These are phyloP conservation scores for Sonneratia caseolaris DNA, from an alignment of 345 rosid genomes.

Conservation along the genomic window DNA sequence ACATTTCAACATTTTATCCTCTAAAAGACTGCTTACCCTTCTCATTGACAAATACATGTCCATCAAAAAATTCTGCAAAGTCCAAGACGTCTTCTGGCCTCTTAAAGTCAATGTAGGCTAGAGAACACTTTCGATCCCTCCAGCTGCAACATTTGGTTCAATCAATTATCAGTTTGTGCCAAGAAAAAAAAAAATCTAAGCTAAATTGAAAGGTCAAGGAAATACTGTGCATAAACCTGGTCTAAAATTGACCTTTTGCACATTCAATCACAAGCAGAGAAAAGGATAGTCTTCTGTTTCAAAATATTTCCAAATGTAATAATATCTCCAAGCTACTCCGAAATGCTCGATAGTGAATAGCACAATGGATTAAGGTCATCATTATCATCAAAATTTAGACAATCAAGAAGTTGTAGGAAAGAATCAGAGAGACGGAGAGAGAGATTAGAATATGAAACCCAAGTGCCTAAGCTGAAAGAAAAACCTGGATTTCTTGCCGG, in stretches of 20 bases:
- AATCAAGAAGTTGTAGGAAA: neutral
- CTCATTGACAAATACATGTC: constrained; percentile 69
- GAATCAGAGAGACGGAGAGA: neutral
- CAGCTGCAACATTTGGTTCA: constrained; percentile 35
- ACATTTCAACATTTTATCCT: neutral
- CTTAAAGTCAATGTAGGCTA: constrained; percentile 59
- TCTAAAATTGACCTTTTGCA: neutral
- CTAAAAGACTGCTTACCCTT: constrained; percentile 37
- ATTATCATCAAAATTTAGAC: neutral
- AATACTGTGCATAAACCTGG: neutral
- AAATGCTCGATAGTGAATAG: neutral
- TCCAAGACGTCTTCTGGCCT: constrained; percentile 53
- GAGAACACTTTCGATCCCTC: constrained; percentile 47
- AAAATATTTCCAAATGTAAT: neutral
- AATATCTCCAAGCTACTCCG: neutral
- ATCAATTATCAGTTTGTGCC: neutral
- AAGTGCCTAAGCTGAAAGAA: neutral
- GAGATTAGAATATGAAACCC: neutral
- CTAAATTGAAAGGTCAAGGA: neutral
- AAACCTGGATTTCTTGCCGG: constrained; percentile 39
- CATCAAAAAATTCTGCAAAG: constrained; percentile 67
- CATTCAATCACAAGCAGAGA: neutral
- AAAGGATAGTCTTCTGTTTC: neutral
- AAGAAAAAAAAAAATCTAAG: neutral
- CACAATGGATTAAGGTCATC: neutral